Evolutionary conservation across 2,329 filamentous ascomycete genomes (phyloP), one percentile per base, ranked within the genome.

Genomic region (Knufia fluminis): DNA sequence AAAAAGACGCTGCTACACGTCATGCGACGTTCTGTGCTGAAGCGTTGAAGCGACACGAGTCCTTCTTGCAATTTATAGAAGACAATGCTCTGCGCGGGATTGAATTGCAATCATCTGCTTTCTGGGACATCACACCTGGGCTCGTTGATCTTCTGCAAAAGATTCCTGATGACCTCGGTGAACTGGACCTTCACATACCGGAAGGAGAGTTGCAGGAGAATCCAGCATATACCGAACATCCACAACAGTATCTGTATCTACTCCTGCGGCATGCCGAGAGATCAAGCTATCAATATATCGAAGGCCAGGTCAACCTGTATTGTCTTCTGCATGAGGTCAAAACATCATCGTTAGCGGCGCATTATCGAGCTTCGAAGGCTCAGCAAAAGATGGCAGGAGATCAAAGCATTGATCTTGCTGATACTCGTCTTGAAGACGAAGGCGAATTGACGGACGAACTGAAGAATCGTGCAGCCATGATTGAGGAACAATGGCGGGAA

Each of bases 71-170:
- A 41, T 79, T 92, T 4, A 80, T 96, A 24, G 88, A 95, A 63
- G 77, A 82, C 58, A 92, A 92, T 49, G 90, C 95, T 19, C 81
- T 82, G 17, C 82, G 86, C 8, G 92, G 91, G 14, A 88, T 97
- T 9, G 89, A 96, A 64, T 79, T 88, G 49, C 92, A 97, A 67
- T 77, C 96, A 2, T 90, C 85, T 8, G 90, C 91, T 0, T 98
- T 97, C 65, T 98, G 92, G 92, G 92, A 98, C 62, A 94, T 97
- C 60, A 91, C 90, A 1, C 92, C 92, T 2, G 81, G 83, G 2
- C 75, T 98, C 0, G 75, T 84, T 22, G 76, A 82, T 14, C 73
- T 97, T 41, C 76, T 94, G 9, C 86, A 94, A 52, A 85, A 85
- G 60, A 47, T 59, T 22, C 63, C 77, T 22, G 58, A 62, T 2